Evolutionary conservation across 352 stramenopile genomes (phyloP).

Genomic region (Pythium apleroticum): DNA sequence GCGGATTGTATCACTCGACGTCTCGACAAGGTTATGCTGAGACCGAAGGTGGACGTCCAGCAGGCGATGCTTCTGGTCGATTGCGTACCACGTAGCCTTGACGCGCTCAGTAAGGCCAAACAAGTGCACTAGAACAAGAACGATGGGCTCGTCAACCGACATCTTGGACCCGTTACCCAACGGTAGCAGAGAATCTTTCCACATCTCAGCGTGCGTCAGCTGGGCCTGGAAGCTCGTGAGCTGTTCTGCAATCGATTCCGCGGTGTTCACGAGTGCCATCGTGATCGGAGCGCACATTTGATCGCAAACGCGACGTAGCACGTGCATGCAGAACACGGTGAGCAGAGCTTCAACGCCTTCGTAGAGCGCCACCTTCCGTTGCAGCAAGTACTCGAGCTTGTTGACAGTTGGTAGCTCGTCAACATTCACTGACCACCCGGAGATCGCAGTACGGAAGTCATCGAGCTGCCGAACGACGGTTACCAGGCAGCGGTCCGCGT

Average conservation of each 20-base stretch:
- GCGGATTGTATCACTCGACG: conserved; percentile 15
- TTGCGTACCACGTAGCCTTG: conserved; percentile 41
- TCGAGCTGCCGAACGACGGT: conserved; percentile 13
- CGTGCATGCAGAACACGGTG: conserved; percentile 60
- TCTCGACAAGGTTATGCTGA: conserved; percentile 19
- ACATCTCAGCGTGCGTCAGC: conserved; percentile 32
- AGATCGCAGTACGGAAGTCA: conserved; percentile 10
- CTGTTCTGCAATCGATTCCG: conserved; percentile 41
- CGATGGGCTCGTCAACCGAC: conserved; percentile 9
- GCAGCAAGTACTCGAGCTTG: conserved; percentile 13
- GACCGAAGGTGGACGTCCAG: conserved; percentile 29
- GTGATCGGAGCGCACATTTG: conserved; percentile 39
- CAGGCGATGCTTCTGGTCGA: conserved; percentile 51
- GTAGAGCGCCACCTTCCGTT: conserved; percentile 29
- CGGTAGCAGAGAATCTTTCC: conserved; percentile 15
- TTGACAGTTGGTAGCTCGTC: not conserved
- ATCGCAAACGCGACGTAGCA: conserved; percentile 47
- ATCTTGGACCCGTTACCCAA: not conserved
- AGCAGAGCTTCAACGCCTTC: conserved; percentile 44
- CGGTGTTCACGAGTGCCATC: conserved; percentile 26
- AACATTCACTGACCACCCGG: not conserved
- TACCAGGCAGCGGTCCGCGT: conserved; percentile 16
- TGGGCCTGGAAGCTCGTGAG: conserved; percentile 42
- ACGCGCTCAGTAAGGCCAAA: conserved; percentile 50
- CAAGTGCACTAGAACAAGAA: conserved; percentile 33